Base-by-base conservation (phyloP, 495 filamentous ascomycete genomes). In the Copromyces sp. region DNA sequence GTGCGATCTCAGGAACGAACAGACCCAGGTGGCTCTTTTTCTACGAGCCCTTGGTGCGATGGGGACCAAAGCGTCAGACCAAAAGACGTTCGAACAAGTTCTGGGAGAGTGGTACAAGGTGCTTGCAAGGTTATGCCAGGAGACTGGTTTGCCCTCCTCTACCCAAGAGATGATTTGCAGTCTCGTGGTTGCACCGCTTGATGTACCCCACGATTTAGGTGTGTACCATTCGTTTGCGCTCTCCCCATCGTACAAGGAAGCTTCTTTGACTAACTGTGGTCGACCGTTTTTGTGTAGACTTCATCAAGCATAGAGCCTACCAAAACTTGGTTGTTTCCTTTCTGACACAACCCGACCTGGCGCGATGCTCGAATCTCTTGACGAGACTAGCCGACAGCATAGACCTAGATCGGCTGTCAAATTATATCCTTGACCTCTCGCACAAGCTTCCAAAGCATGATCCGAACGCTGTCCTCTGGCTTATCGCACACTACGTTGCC, bases 401-500 rank as follows among this genome's bases (percentile, higher is more conserved):
- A 3, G 74, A 79, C 37, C 35, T 76, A 1, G 77, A 78, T 69
- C 71, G 47, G 7, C 76, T 86, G 8, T 81, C 80, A 0, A 69
- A 73, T 16, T 74, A 74, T 9, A 53, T 80, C 39, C 29, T 71
- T 42, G 71, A 59, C 37, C 68, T 68, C 2, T 20, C 68, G 2
- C 17, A 65, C 17, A 65, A 17, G 53, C 53, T 65, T 65, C 14
- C n/a, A 76, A 77, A 69, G 69, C 74, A 14, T 35, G 32, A 32
- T 61, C 71, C 47, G 68, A 61, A 7, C 44, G 77, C 78, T 32
- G 85, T 86, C 17, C 82, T 94, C 29, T 96, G 94, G 91, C 84
- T 99, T 29, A 81, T 97, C 68, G 87, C 91, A 29, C 92, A 97
- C 77, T 89, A 94, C 73, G 91, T 98, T 69, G 92, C 87, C 75